These are phyloP conservation scores for Mrakia hoshinonis DNA, from an alignment of 768 basidiomycete species.

Conservation along the genomic window DNA sequence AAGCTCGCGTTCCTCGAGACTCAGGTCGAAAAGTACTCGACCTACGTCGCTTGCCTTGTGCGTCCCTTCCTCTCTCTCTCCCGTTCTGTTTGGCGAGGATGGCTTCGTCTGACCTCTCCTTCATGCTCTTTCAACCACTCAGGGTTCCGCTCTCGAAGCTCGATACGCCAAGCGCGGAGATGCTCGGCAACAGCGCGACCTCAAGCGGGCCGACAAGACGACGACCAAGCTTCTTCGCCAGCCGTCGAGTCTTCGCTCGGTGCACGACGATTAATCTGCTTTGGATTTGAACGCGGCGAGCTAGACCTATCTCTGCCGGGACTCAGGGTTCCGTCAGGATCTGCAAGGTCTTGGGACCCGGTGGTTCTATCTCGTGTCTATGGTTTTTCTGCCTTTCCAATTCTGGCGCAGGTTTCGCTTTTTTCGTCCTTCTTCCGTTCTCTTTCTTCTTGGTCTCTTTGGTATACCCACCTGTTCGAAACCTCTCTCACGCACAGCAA, in stretches of 20 bases:
- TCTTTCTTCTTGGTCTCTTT: too few species aligned
- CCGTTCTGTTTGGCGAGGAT: background rate
- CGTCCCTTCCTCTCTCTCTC: background rate
- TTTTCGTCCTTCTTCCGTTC: too few species aligned
- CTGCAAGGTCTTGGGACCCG: too few species aligned
- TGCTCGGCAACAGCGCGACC: background rate
- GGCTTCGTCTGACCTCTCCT: background rate
- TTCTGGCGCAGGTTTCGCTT: too few species aligned
- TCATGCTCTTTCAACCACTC: background rate
- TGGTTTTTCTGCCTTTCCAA: too few species aligned
- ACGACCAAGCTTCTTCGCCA: background rate
- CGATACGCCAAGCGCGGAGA: background rate
- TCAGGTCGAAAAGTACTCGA: slow-evolving; percentile 91
- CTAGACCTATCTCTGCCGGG: too few species aligned
- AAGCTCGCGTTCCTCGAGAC: slow-evolving; percentile 79
- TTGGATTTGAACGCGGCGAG: too few species aligned
- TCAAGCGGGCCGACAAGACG: slow-evolving; percentile 4
- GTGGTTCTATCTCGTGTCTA: too few species aligned
- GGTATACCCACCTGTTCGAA: too few species aligned
- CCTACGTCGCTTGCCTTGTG: slow-evolving; percentile 77
- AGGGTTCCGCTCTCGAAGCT: background rate
- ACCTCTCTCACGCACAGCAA: too few species aligned
- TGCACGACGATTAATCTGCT: background rate
- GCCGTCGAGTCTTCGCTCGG: background rate
- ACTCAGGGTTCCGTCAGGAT: too few species aligned